Conservation (phyloP, 2,329 filamentous ascomycete species). For the Coleophoma crateriformis region DNA sequence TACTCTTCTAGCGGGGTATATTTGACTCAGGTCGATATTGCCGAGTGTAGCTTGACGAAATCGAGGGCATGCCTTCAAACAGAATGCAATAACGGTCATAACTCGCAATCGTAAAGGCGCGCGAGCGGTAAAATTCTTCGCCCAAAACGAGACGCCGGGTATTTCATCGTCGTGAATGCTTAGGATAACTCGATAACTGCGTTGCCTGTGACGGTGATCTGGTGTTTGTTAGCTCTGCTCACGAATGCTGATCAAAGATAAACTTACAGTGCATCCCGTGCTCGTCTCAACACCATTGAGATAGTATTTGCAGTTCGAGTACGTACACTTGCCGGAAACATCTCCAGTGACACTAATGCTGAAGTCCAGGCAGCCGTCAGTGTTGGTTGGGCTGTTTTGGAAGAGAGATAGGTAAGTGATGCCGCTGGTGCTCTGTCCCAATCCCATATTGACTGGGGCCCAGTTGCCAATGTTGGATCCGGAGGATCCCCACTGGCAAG, state of each 20-base stretch:
- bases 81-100: conserved; percentile 18
- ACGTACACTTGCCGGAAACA: conserved; percentile 22
- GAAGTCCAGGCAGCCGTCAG: conserved; percentile 62
- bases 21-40: conserved; percentile 15
- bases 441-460: conserved; percentile 80
- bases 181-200: conserved; percentile 18
- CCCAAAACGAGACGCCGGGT: conserved; percentile 11
- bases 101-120: conserved; percentile 12
- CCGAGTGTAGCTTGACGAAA: conserved; percentile 7
- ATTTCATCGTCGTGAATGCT: conserved; percentile 6
- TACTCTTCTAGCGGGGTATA: conserved; percentile 12
- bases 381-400: conserved; percentile 73
- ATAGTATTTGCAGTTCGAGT: conserved; percentile 21
- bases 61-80: conserved; percentile 8
- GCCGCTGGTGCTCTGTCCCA: conserved; percentile 60
- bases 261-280: conserved; percentile 29
- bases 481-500: conserved; percentile 70
- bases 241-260: neutral
- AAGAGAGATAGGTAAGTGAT: conserved; percentile 78
- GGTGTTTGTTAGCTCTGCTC: conserved; percentile 9
- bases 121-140: conserved; percentile 15
- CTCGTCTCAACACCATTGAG: conserved; percentile 19
- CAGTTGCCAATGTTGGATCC: conserved; percentile 67
- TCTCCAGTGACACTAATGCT: conserved; percentile 70
- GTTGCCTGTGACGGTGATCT: conserved; percentile 15